Evolutionary conservation across 768 basidiomycete species (phyloP), one percentile per base, ranked within the genome.

Genomic region (Lyophyllum semitale): DNA sequence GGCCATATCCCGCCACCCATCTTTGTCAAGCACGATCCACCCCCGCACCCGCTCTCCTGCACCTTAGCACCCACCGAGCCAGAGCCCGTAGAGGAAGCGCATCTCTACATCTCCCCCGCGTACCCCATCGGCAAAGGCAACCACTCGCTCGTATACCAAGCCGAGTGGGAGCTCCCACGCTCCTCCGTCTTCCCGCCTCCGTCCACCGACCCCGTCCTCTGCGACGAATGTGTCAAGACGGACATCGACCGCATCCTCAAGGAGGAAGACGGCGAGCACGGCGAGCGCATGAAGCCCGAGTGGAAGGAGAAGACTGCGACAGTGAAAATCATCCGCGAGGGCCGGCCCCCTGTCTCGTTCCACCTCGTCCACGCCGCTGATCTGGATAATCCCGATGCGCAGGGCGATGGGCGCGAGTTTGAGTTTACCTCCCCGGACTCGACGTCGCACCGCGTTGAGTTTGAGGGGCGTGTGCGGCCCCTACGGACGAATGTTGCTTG

Each of bases 141-240:
- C 59, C 85, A 87, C 60, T 86, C 85, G 0, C 43, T 66, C 30
- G 81, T 83, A 0, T 80, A 81, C 59, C 62, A 71, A 37, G 81
- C 75, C 6, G 79, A 82, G 51, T 78, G 78, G 72, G 61, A 59
- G 51, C 52, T 62, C 7, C 58, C 61, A 1, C 55, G 61, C 27
- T 43, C 58, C 22, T 38, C 49, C 9, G 20, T 59, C 44, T 9
- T 54, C n/a, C 52, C 55, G 2, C 43, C 55, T 4, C 33, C 45
- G 0, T 45, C 48, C 2, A 48, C 27, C 18, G 35, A 53, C n/a
- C 51, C 47, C 35, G 55, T 61, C 0, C 20, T 82, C 1, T 84
- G 82, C 64, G 27, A 44, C 0, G 7, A 52, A 7, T 84, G 83
- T 44, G 67, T 79, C 25, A 30, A 63, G 12, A 67, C 70, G 3